Conservation (phyloP, 208 protist genomes). For the Vickermania spadyakhi region DNA sequence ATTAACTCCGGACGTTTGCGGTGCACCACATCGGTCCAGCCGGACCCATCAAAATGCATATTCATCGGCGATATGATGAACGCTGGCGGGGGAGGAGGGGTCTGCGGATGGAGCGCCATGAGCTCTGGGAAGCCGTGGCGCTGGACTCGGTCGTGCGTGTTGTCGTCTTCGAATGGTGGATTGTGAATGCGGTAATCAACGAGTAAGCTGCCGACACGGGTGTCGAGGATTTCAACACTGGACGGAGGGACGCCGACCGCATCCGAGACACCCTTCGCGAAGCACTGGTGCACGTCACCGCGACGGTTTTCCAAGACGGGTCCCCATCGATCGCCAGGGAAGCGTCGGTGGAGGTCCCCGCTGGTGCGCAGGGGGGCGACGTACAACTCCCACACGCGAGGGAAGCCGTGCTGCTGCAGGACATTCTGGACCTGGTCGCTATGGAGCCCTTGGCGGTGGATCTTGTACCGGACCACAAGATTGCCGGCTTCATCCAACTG, state of each 20-base stretch:
- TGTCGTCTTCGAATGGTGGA: slow-evolving; percentile 5
- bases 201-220: slow-evolving; percentile 2
- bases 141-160: slow-evolving; percentile 9
- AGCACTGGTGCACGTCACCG: slow-evolving; percentile 4
- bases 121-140: slow-evolving; percentile 17
- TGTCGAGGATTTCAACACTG: slow-evolving; percentile 13
- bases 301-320: slow-evolving; percentile 15
- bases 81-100: not conserved
- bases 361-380: not conserved
- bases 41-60: slow-evolving; percentile 17
- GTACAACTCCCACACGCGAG: slow-evolving; percentile 5
- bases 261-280: slow-evolving; percentile 19
- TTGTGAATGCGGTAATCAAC: slow-evolving; percentile 13
- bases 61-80: slow-evolving; percentile 1
- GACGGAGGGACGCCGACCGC: slow-evolving; percentile 8
- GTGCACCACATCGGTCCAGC: slow-evolving; percentile 15
- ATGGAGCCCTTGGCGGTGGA: not conserved
- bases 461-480: not conserved
- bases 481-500: slow-evolving; percentile 5
- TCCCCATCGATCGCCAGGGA: slow-evolving; percentile 52
- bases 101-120: slow-evolving; percentile 14
- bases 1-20: slow-evolving; percentile 15
- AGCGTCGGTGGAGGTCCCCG: slow-evolving; percentile 8
- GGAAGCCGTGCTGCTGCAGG: slow-evolving; percentile 8
- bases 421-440: not conserved